phyloP scores from a whole-genome alignment of 225 moss, liverwort and hornwort genomes.

The Ulota crispa region DNA sequence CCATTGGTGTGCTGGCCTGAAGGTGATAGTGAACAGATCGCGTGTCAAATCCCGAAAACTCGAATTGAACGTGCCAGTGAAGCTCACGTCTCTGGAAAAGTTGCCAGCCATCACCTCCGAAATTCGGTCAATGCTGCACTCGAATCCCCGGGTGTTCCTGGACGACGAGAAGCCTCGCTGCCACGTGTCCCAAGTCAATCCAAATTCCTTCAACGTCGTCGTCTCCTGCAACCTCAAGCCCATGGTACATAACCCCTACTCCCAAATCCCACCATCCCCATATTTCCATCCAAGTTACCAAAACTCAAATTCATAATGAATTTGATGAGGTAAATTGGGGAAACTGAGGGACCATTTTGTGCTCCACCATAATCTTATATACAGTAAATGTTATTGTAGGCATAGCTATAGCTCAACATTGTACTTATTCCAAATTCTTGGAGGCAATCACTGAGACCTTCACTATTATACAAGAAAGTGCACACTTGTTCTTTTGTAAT shows the following conservation, averaged over 20 bases:
- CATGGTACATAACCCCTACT: conserved; percentile 48
- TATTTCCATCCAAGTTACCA: no score
- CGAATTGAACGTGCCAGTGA: conserved; percentile 72
- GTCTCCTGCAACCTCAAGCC: conserved; percentile 75
- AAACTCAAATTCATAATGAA: no score
- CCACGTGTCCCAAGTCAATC: conserved; percentile 64
- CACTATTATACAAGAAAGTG: no score
- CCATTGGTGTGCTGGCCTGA: conserved; percentile 7
- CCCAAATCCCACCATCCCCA: no score
- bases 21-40: conserved; percentile 93
- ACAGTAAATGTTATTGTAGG: no score
- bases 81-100: conserved; percentile 66
- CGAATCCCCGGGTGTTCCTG: conserved; percentile 56
- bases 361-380: no score
- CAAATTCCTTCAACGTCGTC: conserved; percentile 57
- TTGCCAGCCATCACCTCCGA: conserved; percentile 66
- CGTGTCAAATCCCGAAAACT: conserved; percentile 65
- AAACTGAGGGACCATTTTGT: no score
- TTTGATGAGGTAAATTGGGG: no score
- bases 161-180: conserved; percentile 77
- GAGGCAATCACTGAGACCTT: no score
- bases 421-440: no score
- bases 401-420: no score
- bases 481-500: no score
- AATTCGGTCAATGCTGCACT: conserved; percentile 67